A percentile compares a stretch with the other conserved stretches of the same genome.
Evolutionary conservation across 108 stramenopile genomes (phyloP).

Genomic region (Fragilariopsis cylindrus): DNA sequence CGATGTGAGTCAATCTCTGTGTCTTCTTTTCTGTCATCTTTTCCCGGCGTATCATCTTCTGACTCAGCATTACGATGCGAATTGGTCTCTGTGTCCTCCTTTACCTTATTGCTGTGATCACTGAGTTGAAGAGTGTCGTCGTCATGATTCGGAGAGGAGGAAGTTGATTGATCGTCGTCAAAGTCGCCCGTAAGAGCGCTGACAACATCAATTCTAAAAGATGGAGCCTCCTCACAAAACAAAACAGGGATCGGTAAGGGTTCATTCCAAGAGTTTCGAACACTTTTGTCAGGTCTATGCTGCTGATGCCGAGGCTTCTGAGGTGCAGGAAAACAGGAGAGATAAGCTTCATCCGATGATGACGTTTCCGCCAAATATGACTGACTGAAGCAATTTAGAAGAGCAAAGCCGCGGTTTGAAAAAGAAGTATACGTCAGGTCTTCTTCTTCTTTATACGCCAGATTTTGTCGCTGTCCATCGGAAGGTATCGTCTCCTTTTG

Average conservation of each 20-base stretch:
- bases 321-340: neutral
- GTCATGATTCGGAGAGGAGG: neutral
- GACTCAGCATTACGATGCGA: too few species aligned
- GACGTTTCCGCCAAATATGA: neutral
- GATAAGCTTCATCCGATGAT: neutral
- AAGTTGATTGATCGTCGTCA: neutral
- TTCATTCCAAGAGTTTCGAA: neutral
- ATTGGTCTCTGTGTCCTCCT: too few species aligned
- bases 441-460: neutral
- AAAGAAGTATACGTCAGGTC: neutral
- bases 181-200: slow-evolving; percentile 4
- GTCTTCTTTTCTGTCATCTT: too few species aligned
- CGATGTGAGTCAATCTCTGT: too few species aligned
- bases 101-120: too few species aligned
- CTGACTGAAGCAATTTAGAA: neutral
- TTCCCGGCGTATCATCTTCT: too few species aligned
- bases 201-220: slow-evolving; percentile 2
- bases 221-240: neutral
- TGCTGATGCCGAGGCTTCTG: neutral
- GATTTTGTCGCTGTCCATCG: neutral
- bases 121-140: too few species aligned
- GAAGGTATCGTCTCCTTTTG: neutral
- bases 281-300: too few species aligned
- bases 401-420: neutral
- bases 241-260: neutral